Evolutionary conservation across 2,329 filamentous ascomycete genomes (phyloP).

Genomic region (Alternaria ethzedia): DNA sequence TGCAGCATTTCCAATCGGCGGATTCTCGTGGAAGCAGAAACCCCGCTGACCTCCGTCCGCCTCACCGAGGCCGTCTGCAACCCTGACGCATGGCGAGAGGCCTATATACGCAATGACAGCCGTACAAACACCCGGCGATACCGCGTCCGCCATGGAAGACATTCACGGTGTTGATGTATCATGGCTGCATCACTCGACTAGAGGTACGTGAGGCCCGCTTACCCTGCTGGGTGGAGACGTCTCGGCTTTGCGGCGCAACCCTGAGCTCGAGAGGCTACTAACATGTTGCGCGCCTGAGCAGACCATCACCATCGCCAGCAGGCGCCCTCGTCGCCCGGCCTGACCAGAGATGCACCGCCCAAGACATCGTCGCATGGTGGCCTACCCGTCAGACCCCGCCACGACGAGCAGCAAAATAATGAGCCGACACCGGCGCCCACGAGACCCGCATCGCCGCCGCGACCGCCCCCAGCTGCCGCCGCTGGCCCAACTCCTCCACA

Average conservation of each 20-base stretch:
- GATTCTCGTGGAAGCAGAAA: constrained; percentile 12
- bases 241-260: constrained; percentile 23
- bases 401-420: constrained; percentile 23
- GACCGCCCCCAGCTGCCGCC: constrained; percentile 27
- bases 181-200: constrained; percentile 86
- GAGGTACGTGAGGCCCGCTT: constrained; percentile 71
- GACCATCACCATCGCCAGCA: constrained; percentile 48
- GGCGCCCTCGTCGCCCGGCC: constrained; percentile 45
- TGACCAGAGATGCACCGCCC: constrained; percentile 41
- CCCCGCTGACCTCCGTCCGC: constrained; percentile 39
- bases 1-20: constrained; percentile 33
- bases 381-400: constrained; percentile 25
- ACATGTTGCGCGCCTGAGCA: constrained; percentile 21
- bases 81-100: constrained; percentile 35
- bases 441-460: constrained; percentile 31
- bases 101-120: constrained; percentile 31
- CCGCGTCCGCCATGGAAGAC: constrained; percentile 69
- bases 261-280: constrained; percentile 22
- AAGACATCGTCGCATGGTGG: constrained; percentile 46
- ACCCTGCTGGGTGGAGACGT: constrained; percentile 28
- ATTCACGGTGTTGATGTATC: constrained; percentile 85
- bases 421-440: constrained; percentile 27
- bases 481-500: constrained; percentile 24
- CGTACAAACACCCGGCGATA: constrained; percentile 25
- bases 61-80: constrained; percentile 18